Percentiles rank a stretch among this genome's conserved stretches.
Evolutionary conservation across 768 basidiomycete species (phyloP).

Genomic region (Rubroboletus pulcherrimus): DNA sequence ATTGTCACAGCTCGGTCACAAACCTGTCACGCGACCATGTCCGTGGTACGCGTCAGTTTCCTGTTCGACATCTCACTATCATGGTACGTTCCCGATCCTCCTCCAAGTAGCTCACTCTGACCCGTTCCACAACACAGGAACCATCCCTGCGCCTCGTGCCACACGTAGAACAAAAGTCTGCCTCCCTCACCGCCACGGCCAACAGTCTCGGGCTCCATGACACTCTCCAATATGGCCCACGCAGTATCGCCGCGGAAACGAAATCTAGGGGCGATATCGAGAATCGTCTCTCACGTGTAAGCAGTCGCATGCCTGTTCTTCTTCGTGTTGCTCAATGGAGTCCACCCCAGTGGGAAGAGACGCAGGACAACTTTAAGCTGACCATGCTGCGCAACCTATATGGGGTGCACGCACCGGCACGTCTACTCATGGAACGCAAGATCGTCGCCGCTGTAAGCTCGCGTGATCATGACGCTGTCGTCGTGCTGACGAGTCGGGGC

Average conservation of each 20-base stretch:
- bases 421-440: slow-evolving; percentile 91
- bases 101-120: background rate
- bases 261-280: slow-evolving; percentile 59
- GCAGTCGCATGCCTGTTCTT: slow-evolving; percentile 18
- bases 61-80: background rate
- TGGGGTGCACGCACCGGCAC: slow-evolving; percentile 86
- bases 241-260: slow-evolving; percentile 73
- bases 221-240: slow-evolving; percentile 78
- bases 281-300: slow-evolving; percentile 72
- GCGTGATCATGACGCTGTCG: background rate
- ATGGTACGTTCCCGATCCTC: slow-evolving; percentile 20
- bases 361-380: slow-evolving; percentile 83
- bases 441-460: slow-evolving; percentile 63
- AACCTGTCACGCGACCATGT: slow-evolving; percentile 19
- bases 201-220: slow-evolving; percentile 85
- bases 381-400: slow-evolving; percentile 79
- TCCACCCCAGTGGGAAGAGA: slow-evolving; percentile 78
- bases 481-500: background rate
- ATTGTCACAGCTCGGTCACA: slow-evolving; percentile 30
- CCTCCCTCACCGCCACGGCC: slow-evolving; percentile 62
- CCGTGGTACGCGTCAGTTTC: slow-evolving; percentile 18
- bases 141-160: slow-evolving; percentile 66
- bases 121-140: slow-evolving; percentile 27
- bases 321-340: background rate
- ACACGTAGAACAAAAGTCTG: slow-evolving; percentile 47